Conservation (phyloP, 805 yeast genomes). For the Yarrowia sp. region DNA sequence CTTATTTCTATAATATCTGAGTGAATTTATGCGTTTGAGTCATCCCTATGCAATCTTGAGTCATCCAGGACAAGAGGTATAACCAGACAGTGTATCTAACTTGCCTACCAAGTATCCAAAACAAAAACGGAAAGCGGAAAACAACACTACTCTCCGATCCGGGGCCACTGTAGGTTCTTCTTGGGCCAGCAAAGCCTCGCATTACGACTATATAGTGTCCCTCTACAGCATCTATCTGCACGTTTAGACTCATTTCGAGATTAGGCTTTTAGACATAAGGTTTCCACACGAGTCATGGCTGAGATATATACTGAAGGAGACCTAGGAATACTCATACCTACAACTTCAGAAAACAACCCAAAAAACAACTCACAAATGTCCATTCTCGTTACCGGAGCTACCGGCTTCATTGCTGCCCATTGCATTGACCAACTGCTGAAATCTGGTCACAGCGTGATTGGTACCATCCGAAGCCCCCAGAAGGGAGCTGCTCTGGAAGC, state of each 20-base stretch:
- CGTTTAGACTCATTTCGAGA: neutral
- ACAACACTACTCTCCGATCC: neutral
- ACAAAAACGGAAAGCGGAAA: neutral
- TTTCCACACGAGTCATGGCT: conserved; percentile 2
- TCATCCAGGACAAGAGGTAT: neutral
- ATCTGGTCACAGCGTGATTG: conserved; percentile 45
- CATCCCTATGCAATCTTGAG: too few relatives aligned
- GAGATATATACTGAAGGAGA: neutral
- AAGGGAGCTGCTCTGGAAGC: conserved; percentile 41
- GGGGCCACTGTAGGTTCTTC: neutral
- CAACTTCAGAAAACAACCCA: neutral
- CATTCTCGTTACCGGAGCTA: conserved; percentile 46
- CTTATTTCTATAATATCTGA: too few relatives aligned
- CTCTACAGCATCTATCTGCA: neutral
- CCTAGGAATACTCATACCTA: too few relatives aligned
- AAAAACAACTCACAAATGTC: neutral
- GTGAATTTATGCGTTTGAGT: too few relatives aligned
- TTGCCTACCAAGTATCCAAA: too few relatives aligned
- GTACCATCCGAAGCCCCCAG: conserved; percentile 46
- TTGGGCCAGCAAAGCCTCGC: neutral
- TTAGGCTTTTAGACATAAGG: neutral
- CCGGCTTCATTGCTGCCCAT: conserved; percentile 48
- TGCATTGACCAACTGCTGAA: conserved; percentile 41
- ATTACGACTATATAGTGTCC: neutral
- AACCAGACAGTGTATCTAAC: too few relatives aligned